Base-by-base conservation (phyloP, 202 grass and related monocot species). In the Zoysia matrella region DNA sequence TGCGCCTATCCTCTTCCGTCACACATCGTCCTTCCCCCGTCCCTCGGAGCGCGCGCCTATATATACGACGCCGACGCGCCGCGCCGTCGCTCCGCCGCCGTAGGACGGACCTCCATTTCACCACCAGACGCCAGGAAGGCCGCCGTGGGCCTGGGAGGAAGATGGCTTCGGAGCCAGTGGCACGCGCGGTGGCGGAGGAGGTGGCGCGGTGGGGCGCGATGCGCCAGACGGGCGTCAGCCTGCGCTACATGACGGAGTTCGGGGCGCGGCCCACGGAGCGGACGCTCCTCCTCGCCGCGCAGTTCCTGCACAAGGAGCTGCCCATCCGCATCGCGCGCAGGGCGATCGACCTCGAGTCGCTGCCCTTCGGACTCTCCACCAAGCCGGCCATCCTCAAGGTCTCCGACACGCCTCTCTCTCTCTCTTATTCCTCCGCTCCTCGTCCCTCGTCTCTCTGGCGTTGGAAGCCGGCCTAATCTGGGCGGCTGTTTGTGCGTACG, bases 261-360 rank as follows among this genome's bases (percentile, higher is more conserved):
- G 95, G 92, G n/a, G 82, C 92, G 67, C 86, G 84, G 0, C 95
- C 95, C 47, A 87, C 81, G 6, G 81, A 81, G 65, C 80, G 56
- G 64, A 90, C 83, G 15, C 86, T 94, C 47, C 90, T 97, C 3
- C 79, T 86, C 79, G 89, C 92, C 39, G 92, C 90, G 3, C 95
- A 94, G 69, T 94, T 94, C 90, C 90, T 94, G 46, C 95, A 89
- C 89, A 95, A 90, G 84, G 90, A 98, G 86, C 80, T 98, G 66
- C 84, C 95, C 69, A 91, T 93, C 73, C 80, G 95, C 84, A 94
- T 98, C 83, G 95, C 95, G 2, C 81, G 95, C 5, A 88, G 88
- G 58, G 91, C 86, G 47, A 77, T 93, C 42, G 95, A 88, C 71
- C 84, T 94, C 67, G 92, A 92, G 8, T 87, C 79, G 64, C 86